phyloP scores from a whole-genome alignment of 2,329 filamentous ascomycete species.

The Sordariomycetes sp. region DNA sequence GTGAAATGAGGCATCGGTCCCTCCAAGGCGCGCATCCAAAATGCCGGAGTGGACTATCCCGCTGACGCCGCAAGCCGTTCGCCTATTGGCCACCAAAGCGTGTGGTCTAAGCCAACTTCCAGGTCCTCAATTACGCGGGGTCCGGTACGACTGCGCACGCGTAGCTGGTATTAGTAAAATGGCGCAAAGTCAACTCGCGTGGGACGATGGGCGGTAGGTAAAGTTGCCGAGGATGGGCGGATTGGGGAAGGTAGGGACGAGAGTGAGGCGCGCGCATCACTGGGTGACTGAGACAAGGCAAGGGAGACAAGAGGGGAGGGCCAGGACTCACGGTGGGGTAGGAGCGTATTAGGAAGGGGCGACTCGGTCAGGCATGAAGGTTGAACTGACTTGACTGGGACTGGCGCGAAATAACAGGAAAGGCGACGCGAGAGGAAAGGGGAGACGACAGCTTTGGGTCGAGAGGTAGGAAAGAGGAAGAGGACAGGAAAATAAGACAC shows the following conservation, averaged over 20 bases:
- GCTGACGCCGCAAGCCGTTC: neutral
- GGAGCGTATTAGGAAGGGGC: neutral
- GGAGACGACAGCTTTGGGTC: neutral
- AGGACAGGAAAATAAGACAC: neutral
- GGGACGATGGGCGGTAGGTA: neutral
- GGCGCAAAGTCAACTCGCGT: neutral
- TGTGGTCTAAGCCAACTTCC: neutral
- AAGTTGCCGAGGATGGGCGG: neutral
- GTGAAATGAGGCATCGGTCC: slow-evolving; percentile 4
- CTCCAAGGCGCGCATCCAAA: neutral
- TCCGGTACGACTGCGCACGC: neutral
- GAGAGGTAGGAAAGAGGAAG: neutral
- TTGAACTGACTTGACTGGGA: neutral
- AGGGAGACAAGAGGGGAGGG: neutral
- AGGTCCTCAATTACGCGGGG: neutral
- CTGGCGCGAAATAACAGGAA: neutral
- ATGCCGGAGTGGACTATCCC: neutral
- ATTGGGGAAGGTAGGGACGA: neutral
- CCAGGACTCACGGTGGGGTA: neutral
- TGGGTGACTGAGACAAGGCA: neutral
- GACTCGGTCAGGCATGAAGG: neutral
- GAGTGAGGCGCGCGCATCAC: neutral
- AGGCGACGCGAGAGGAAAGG: neutral
- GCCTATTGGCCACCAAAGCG: neutral
- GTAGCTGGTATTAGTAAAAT: neutral